Conservation (phyloP, 2,329 filamentous ascomycete species). For the Neoscytalidium dimidiatum region DNA sequence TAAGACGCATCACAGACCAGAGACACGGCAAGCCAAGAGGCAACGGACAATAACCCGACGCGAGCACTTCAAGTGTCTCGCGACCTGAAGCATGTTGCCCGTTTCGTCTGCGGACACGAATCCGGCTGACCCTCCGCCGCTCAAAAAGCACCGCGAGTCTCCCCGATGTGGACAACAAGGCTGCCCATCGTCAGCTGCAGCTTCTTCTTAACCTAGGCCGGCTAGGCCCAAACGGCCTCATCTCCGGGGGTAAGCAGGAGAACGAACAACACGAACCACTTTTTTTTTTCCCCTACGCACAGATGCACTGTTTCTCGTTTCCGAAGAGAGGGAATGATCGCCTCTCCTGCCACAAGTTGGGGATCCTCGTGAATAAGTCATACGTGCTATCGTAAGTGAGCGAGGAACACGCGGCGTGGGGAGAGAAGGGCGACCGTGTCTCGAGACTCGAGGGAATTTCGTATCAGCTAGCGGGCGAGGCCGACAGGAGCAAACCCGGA, state of each 20-base stretch:
- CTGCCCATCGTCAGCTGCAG: conserved; percentile 8
- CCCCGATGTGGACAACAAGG: neutral
- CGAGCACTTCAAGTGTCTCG: neutral
- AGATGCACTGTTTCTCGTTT: conserved; percentile 1
- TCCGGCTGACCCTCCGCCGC: neutral
- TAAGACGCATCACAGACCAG: neutral
- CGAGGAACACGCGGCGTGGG: neutral
- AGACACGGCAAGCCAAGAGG: neutral
- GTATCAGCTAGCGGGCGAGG: neutral
- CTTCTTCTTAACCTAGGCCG: neutral
- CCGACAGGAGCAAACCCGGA: neutral
- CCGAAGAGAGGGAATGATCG: neutral
- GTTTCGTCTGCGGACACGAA: neutral
- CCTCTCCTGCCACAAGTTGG: neutral
- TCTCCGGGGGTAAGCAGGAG: neutral
- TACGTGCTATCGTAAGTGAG: neutral
- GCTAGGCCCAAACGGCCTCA: neutral
- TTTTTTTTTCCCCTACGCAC: too few relatives aligned
- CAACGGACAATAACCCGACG: neutral
- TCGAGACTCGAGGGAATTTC: neutral
- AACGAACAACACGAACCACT: neutral
- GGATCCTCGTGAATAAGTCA: neutral
- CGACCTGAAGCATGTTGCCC: neutral
- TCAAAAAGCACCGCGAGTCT: neutral
- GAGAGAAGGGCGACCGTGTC: neutral